Conservation (phyloP, 2,329 filamentous ascomycete genomes). For the Fonsecaea nubica region DNA sequence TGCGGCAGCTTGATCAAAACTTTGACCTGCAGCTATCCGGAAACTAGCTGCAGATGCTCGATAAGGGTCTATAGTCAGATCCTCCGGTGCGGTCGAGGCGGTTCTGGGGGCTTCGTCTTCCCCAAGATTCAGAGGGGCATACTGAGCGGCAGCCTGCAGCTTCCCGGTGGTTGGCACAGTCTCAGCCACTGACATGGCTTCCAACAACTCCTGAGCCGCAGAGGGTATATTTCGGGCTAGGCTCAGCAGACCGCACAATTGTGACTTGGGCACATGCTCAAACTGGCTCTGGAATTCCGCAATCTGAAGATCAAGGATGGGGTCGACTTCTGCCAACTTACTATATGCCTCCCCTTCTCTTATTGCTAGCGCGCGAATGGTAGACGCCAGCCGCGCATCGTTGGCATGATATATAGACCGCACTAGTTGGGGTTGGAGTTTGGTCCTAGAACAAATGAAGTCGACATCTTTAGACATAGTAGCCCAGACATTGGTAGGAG, state of each 20-base stretch:
- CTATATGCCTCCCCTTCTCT: conserved; percentile 53
- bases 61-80: conserved; percentile 36
- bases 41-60: conserved; percentile 53
- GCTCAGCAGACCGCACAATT: conserved; percentile 61
- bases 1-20: conserved; percentile 63
- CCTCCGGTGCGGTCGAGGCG: conserved; percentile 20
- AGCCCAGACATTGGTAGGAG: conserved; percentile 63
- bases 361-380: conserved; percentile 62
- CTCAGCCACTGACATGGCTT: conserved; percentile 56
- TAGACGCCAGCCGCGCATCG: conserved; percentile 61
- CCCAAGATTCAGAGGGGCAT: conserved; percentile 49
- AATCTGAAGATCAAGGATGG: conserved; percentile 56
- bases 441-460: conserved; percentile 62
- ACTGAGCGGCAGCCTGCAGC: conserved; percentile 49
- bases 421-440: conserved; percentile 54
- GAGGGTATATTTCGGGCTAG: conserved; percentile 64
- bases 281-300: conserved; percentile 63
- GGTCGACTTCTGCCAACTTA: conserved; percentile 48
- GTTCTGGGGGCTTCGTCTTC: conserved; percentile 37
- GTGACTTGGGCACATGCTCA: conserved; percentile 55
- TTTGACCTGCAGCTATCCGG: conserved; percentile 55
- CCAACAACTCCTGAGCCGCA: conserved; percentile 66
- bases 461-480: conserved; percentile 63
- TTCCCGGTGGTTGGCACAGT: conserved; percentile 6
- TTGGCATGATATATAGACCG: conserved; percentile 66